Evolutionary conservation across 495 filamentous ascomycete species (phyloP).

Genomic region (Cudoniella acicularis): DNA sequence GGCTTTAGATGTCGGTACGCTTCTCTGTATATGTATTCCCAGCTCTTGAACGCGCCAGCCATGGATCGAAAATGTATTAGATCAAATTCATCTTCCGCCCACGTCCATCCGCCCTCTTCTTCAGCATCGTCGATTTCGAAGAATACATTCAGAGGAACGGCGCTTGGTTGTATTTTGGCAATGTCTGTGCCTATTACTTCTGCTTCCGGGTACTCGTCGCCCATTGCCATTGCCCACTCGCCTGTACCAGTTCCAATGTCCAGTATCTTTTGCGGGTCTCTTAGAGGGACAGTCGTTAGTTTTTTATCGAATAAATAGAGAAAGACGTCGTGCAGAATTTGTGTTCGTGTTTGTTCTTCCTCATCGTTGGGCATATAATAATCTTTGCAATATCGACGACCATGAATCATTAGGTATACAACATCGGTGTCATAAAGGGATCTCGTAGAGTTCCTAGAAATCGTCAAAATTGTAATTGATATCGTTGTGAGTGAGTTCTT

Average conservation of each 20-base stretch:
- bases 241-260: constrained; percentile 68
- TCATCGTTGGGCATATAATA: constrained; percentile 80
- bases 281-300: constrained; percentile 56
- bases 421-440: constrained; percentile 56
- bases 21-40: constrained; percentile 57
- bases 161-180: constrained; percentile 47
- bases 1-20: constrained; percentile 56
- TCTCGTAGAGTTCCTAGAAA: constrained; percentile 49
- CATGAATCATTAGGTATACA: constrained; percentile 57
- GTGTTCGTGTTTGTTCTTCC: constrained; percentile 65
- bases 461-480: background rate
- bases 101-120: constrained; percentile 46
- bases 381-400: constrained; percentile 60
- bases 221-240: constrained; percentile 74
- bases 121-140: constrained; percentile 71
- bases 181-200: constrained; percentile 67
- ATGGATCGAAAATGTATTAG: constrained; percentile 63
- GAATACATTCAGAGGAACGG: constrained; percentile 59
- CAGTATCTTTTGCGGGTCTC: constrained; percentile 51
- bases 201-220: constrained; percentile 55
- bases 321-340: constrained; percentile 63
- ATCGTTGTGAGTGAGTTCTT: constrained; percentile 11
- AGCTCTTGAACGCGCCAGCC: constrained; percentile 60
- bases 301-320: constrained; percentile 56
- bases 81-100: constrained; percentile 55